Evolutionary conservation across 108 stramenopile species (phyloP), one percentile per base, ranked within the genome.

Genomic region (Parietichytrium sp.): DNA sequence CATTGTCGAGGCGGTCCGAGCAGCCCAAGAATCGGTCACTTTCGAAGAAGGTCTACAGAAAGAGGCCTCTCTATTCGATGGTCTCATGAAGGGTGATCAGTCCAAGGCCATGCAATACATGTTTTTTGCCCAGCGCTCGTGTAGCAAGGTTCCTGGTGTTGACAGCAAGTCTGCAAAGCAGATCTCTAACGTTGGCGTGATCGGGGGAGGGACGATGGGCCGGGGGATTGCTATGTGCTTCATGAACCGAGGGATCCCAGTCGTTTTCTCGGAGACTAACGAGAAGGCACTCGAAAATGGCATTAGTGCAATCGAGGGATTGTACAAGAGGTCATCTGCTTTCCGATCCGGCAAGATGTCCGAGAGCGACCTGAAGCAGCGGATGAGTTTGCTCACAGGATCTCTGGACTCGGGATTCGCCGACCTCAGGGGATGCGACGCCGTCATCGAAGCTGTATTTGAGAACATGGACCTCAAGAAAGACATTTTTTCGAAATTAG

Each of bases 161-260:
- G 54, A 55, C 18, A 3, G 16, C n/a, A 55, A 45, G 45, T 23
- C 20, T 47, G 49, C 48, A 8, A 13, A 18, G 13, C n/a, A n/a
- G 6, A 45, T 82, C 13, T 7, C 83, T 49, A 13, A 86, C 83
- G 91, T 91, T 29, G 96, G 93, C 45, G 94, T 98, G 3, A 88
- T 97, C 52, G 97, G 97, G 8, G 97, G 95, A 30, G 97, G 97
- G 27, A 93, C 95, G 23, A 98, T 98, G 97, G 97, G 97, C 45
- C 88, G 92, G 81, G 97, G 97, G 55, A 98, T 98, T 84, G 93
- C 95, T 48, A 88, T 95, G 79, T 94, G 94, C n/a, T 93, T 96
- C 54, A 89, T 96, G 13, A 88, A 92, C 36, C 93, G 93, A 20
- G 95, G 97, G 10, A 93, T 88, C 80, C 87, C 78, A 16, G 97